Evolutionary conservation across 192 early-diverging fungal species (phyloP).

Genomic region (Coemansia erecta): DNA sequence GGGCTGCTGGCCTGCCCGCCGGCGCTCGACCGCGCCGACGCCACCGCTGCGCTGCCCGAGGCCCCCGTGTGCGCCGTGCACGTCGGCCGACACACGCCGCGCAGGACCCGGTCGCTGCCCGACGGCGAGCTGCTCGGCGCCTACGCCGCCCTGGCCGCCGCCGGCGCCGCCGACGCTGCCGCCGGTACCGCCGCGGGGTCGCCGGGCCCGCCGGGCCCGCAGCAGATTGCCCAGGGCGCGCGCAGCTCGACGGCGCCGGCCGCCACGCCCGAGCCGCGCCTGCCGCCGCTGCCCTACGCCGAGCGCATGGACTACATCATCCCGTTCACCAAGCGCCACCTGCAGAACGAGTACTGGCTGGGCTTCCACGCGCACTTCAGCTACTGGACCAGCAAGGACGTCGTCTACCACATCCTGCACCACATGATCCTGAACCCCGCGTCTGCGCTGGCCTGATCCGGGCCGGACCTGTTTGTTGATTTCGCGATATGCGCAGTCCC

Average conservation of each 20-base stretch:
- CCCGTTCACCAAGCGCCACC: constrained; percentile 38
- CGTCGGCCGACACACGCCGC: background rate
- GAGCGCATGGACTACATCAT: constrained; percentile 56
- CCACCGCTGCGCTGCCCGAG: background rate
- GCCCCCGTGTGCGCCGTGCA: background rate
- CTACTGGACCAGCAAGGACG: constrained; percentile 52
- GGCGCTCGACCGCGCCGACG: background rate
- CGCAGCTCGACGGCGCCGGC: constrained; percentile 6
- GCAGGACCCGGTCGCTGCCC: too few species aligned
- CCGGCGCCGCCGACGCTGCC: too few species aligned
- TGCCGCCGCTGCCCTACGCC: constrained; percentile 20
- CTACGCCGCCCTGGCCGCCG: too few species aligned
- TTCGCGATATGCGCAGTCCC: too few species aligned
- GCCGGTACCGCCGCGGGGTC: too few species aligned
- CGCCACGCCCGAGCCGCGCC: background rate
- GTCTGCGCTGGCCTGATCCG: background rate
- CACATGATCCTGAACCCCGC: constrained; percentile 27
- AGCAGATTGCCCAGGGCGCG: too few species aligned
- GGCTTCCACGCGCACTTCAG: constrained; percentile 49
- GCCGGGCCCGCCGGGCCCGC: background rate
- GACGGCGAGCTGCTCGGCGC: background rate
- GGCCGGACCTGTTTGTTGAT: too few species aligned
- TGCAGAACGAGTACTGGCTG: constrained; percentile 55
- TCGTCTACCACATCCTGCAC: constrained; percentile 45
- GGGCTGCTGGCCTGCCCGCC: background rate